Base-by-base conservation (phyloP, 2,329 filamentous ascomycete species). In the Cytospora schulzeri region DNA sequence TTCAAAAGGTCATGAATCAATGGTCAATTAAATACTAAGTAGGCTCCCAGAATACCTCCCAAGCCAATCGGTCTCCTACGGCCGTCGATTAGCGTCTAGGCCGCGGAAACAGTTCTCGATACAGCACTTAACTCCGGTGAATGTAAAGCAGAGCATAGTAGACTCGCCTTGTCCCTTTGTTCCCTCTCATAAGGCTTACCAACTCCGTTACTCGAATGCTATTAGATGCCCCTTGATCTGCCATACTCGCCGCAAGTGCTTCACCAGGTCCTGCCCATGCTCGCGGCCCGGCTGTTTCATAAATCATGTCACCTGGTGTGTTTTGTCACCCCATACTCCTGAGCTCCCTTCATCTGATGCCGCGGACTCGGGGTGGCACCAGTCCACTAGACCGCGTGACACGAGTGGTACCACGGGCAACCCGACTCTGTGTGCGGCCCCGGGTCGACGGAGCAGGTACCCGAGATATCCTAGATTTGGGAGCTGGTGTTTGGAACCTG, bases 291-390 rank as follows among this genome's bases (percentile, higher is more conserved):
- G 7, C 7, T 24, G n/a, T 48, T 48, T 24, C 9, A 9, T 48
- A 24, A 22, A 24, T 48, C n/a, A 48, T 48, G n/a, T 48, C n/a
- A 48, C 24, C 45, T 28, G 29, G 31, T 29, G 26, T 50, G 5
- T 33, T 24, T n/a, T 4, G 15, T 28, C 7, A n/a, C 2, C 15
- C 35, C 8, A 14, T 14, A 12, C 45, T 50, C 24, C 2, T 8
- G 15, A 24, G 8, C 11, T 45, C 9, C 60, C 51, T n/a, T 82
- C 76, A 84, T 69, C 77, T 78, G 9, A 80, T 65, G 24, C 80
- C 78, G 64, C 82, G 77, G 59, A 78, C 82, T 61, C 81, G 78
- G 19, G 79, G 77, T 67, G 77, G 76, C 33, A 76, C 78, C 57
- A 84, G 75, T 53, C 81, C 81, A 72, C 80, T 83, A 66, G 77